Evolutionary conservation across 257 asterid genomes (phyloP).

Genomic region (Solanum pennellii): DNA sequence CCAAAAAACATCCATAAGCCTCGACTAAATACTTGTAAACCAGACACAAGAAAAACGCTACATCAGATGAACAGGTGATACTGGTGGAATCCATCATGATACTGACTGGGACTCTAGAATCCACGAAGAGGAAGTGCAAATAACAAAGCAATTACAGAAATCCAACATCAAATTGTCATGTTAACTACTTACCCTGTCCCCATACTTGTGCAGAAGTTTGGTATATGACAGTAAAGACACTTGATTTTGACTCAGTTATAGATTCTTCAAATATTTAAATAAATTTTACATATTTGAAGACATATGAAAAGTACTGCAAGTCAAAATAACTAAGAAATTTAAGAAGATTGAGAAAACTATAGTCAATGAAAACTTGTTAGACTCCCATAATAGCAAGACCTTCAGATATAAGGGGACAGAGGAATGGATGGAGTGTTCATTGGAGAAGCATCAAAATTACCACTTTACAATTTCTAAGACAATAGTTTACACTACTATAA

Average conservation of each 20-base stretch:
- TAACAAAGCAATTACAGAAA: neutral
- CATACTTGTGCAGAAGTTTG: neutral
- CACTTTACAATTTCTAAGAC: neutral
- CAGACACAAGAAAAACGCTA: neutral
- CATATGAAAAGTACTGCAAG: neutral
- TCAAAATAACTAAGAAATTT: neutral
- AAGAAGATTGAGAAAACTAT: neutral
- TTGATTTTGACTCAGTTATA: neutral
- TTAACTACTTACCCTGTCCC: neutral
- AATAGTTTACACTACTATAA: too few species aligned
- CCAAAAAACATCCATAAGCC: neutral
- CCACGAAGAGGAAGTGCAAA: neutral
- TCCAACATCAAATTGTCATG: neutral
- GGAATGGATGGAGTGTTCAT: neutral
- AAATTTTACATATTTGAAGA: neutral
- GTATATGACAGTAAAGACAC: neutral
- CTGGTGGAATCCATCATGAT: neutral
- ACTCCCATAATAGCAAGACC: neutral
- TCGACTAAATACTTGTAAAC: neutral
- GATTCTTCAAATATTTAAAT: neutral
- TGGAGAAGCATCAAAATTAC: neutral
- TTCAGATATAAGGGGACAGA: neutral
- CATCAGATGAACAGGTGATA: neutral
- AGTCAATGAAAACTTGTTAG: neutral
- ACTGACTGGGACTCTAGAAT: neutral